phyloP scores from a whole-genome alignment of 1,139 yeast genomes.

The Blastobotrys proliferans region DNA sequence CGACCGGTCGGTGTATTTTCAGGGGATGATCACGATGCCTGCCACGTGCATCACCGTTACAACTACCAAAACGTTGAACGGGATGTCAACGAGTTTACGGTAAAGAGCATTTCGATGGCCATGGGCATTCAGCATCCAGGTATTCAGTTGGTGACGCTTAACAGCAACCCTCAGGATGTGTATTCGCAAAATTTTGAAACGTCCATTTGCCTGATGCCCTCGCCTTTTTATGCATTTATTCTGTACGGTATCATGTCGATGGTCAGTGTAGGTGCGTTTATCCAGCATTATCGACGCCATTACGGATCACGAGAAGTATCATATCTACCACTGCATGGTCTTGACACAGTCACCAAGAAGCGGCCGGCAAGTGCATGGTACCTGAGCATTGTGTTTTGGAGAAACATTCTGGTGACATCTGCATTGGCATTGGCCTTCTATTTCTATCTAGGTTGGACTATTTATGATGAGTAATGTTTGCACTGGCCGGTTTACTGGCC shows the following conservation, averaged over 20 bases:
- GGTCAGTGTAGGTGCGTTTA: too few relatives aligned
- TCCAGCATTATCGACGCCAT: neutral
- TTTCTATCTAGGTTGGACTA: conserved; percentile 1
- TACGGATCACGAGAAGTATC: neutral
- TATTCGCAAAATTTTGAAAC: conserved; percentile 37
- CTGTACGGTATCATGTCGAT: conserved; percentile 27
- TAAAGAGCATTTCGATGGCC: conserved; percentile 88
- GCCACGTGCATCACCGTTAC: conserved; percentile 65
- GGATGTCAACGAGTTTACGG: conserved; percentile 69
- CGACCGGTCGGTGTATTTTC: conserved; percentile 71
- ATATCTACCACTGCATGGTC: conserved; percentile 7
- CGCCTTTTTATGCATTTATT: conserved; percentile 52
- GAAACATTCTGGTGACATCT: neutral
- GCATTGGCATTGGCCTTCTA: neutral
- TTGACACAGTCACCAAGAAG: neutral
- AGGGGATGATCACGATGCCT: conserved; percentile 97
- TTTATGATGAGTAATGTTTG: too few relatives aligned
- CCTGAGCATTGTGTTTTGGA: neutral
- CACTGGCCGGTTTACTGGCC: too few relatives aligned
- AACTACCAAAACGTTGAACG: conserved; percentile 32
- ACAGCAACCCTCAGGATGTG: conserved; percentile 23
- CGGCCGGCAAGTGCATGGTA: neutral
- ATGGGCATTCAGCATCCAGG: conserved; percentile 86
- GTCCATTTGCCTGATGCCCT: conserved; percentile 65
- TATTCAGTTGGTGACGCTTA: conserved; percentile 68